phyloP scores from a whole-genome alignment of 129 eudicot species.

The Calendula officinalis region DNA sequence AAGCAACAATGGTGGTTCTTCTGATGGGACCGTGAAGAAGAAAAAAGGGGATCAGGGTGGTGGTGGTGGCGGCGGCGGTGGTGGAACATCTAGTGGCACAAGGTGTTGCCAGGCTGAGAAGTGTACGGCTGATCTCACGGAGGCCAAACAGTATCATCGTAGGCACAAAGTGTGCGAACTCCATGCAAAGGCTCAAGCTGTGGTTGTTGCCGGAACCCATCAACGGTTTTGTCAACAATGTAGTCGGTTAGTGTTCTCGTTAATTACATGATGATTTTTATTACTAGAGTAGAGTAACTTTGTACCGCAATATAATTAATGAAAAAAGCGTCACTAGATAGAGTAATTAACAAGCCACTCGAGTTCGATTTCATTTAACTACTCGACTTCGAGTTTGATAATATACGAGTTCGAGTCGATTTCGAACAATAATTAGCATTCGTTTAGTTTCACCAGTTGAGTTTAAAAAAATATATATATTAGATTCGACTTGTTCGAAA shows the following conservation, averaged over 20 bases:
- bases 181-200: conserved; percentile 74
- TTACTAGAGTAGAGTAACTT: neutral
- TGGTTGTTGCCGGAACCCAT: conserved; percentile 50
- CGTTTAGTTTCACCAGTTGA: no score
- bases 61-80: neutral
- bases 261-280: neutral
- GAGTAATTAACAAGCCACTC: no score
- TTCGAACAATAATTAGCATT: no score
- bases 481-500: no score
- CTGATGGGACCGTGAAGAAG: conserved; percentile 20
- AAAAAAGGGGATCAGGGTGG: conserved; percentile 28
- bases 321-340: no score
- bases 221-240: conserved; percentile 86
- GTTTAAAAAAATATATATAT: no score
- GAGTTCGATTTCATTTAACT: no score
- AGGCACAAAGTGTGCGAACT: conserved; percentile 73
- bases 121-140: conserved; percentile 52
- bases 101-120: conserved; percentile 69
- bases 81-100: conserved; percentile 31
- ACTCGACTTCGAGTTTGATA: no score
- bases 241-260: conserved; percentile 45
- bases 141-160: conserved; percentile 68
- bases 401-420: no score
- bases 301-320: no score
- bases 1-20: neutral